A percentile compares a stretch with the other conserved stretches of the same genome.
phyloP scores from a whole-genome alignment of 352 stramenopile genomes.

The Phytophthora pinifolia region DNA sequence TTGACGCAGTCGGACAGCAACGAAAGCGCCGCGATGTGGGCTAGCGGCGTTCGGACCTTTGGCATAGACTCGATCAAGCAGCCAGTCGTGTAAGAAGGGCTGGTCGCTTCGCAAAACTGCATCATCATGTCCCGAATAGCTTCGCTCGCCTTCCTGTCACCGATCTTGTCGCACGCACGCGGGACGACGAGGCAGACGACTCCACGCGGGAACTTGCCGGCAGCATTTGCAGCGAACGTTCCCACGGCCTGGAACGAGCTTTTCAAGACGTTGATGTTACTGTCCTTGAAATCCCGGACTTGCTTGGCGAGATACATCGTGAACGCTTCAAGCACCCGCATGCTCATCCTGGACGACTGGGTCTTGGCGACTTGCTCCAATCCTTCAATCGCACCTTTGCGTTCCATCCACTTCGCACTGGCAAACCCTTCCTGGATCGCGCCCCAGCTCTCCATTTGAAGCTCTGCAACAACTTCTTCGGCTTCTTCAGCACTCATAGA shows the following conservation, averaged over 20 bases:
- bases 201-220: slow-evolving; percentile 67
- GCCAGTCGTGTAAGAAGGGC: slow-evolving; percentile 71
- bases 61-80: slow-evolving; percentile 78
- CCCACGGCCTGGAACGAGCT: slow-evolving; percentile 82
- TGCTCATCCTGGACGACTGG: slow-evolving; percentile 54
- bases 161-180: slow-evolving; percentile 79
- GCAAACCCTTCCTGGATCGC: slow-evolving; percentile 58
- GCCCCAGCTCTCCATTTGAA: slow-evolving; percentile 64
- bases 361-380: slow-evolving; percentile 61
- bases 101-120: slow-evolving; percentile 72
- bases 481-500: slow-evolving; percentile 70
- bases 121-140: slow-evolving; percentile 71
- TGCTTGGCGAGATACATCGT: slow-evolving; percentile 71
- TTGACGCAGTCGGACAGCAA: slow-evolving; percentile 69
- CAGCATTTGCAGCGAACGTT: slow-evolving; percentile 59
- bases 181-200: slow-evolving; percentile 74
- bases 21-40: slow-evolving; percentile 66
- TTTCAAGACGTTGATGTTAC: slow-evolving; percentile 88
- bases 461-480: slow-evolving; percentile 49
- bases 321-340: slow-evolving; percentile 72
- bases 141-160: slow-evolving; percentile 78
- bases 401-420: slow-evolving; percentile 83
- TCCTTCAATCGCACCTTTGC: slow-evolving; percentile 72
- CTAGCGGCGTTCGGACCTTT: slow-evolving; percentile 77
- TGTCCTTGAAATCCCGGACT: slow-evolving; percentile 89